Percentiles rank a stretch among this genome's conserved stretches.
Conservation (phyloP, 192 early-diverging fungal genomes). For the Coemansia sp. region DNA sequence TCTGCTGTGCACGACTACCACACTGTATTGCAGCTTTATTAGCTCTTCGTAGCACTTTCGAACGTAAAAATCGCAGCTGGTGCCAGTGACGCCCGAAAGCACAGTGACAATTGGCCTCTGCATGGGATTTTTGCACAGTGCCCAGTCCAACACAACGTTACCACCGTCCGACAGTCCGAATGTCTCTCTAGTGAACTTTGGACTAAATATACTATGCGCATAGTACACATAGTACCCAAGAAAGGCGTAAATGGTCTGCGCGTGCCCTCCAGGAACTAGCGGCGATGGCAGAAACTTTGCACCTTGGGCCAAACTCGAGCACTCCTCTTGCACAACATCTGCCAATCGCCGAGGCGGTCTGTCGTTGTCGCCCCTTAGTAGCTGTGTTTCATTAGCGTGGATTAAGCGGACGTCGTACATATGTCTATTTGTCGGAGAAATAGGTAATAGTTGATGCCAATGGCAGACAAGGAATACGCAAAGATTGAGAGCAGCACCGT, state of each 20-base stretch:
- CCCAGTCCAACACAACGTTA: slow-evolving; percentile 86
- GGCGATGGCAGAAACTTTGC: slow-evolving; percentile 68
- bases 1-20: slow-evolving; percentile 86
- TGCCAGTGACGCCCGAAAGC: slow-evolving; percentile 91
- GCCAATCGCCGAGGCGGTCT: slow-evolving; percentile 18
- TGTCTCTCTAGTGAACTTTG: slow-evolving; percentile 58
- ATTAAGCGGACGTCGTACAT: slow-evolving; percentile 46
- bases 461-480: not conserved
- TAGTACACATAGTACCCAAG: slow-evolving; percentile 58
- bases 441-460: not conserved
- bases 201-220: slow-evolving; percentile 38
- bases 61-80: slow-evolving; percentile 90
- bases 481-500: not conserved
- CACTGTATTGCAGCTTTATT: slow-evolving; percentile 67
- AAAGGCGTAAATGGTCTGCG: slow-evolving; percentile 71
- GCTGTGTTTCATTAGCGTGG: slow-evolving; percentile 32
- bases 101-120: slow-evolving; percentile 78
- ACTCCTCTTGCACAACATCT: slow-evolving; percentile 42
- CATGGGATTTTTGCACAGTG: slow-evolving; percentile 59
- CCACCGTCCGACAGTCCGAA: slow-evolving; percentile 86
- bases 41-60: slow-evolving; percentile 71
- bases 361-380: slow-evolving; percentile 2
- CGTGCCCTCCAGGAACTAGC: slow-evolving; percentile 76
- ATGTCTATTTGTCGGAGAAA: slow-evolving; percentile 12
- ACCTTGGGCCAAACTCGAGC: slow-evolving; percentile 61